phyloP scores from a whole-genome alignment of 1,284 basidiomycete genomes.

The Ganoderma lucidum region DNA sequence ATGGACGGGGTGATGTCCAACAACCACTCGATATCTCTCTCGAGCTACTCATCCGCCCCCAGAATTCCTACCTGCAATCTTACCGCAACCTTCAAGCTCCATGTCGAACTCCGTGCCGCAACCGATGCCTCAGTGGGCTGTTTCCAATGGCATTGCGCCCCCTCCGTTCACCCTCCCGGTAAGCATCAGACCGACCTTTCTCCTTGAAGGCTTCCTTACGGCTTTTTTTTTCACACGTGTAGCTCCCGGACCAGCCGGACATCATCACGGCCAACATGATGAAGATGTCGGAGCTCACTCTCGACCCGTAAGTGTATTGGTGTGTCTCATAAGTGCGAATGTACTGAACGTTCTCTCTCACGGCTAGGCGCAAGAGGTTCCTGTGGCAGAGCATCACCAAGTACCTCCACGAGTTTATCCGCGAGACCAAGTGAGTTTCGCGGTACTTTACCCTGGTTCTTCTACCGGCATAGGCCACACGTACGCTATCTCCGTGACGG shows the following conservation, averaged over 20 bases:
- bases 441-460: background rate
- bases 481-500: slow-evolving; percentile 1
- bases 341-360: slow-evolving; percentile 4
- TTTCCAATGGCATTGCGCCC: slow-evolving; percentile 41
- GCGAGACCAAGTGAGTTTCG: slow-evolving; percentile 63
- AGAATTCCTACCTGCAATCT: background rate
- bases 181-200: slow-evolving; percentile 15
- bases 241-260: slow-evolving; percentile 61
- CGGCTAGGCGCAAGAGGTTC: slow-evolving; percentile 38
- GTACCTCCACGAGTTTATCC: slow-evolving; percentile 65
- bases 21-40: slow-evolving; percentile 3
- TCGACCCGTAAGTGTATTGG: slow-evolving; percentile 48
- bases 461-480: background rate
- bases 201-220: background rate
- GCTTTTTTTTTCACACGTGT: background rate
- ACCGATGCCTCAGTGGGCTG: slow-evolving; percentile 28
- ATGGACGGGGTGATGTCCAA: slow-evolving; percentile 1
- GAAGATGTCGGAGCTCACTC: slow-evolving; percentile 53
- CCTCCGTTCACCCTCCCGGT: slow-evolving; percentile 43
- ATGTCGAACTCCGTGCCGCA: slow-evolving; percentile 17
- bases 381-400: slow-evolving; percentile 56
- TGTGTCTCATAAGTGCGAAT: too few relatives aligned
- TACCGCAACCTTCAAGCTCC: background rate
- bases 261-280: slow-evolving; percentile 64
- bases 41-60: background rate